Percentiles rank a stretch among this genome's conserved stretches.
Conservation (phyloP, 305 asterid genomes). For the Rubia peregrina region DNA sequence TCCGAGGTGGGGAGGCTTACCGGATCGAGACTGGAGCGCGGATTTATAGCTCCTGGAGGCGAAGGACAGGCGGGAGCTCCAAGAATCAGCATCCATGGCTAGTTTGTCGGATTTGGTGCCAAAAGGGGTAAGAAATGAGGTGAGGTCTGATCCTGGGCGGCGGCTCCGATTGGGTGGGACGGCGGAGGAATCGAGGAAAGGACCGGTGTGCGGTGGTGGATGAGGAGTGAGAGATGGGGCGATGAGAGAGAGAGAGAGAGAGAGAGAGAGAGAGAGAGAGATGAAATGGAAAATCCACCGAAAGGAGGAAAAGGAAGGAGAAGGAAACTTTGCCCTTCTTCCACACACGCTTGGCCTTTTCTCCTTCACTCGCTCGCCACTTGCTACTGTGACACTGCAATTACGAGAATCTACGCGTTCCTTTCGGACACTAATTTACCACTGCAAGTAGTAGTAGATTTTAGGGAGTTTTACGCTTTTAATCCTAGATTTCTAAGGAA, state of each 20-base stretch:
- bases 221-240: constrained; percentile 14
- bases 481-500: no score
- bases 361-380: constrained; percentile 7
- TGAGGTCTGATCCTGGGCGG: constrained; percentile 13
- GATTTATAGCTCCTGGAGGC: constrained; percentile 77
- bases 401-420: no score
- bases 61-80: constrained; percentile 81
- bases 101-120: constrained; percentile 11
- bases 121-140: not conserved
- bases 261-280: not conserved
- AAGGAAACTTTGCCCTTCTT: constrained; percentile 22
- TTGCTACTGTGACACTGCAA: not conserved
- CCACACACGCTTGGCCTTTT: constrained; percentile 27
- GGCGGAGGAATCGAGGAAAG: not conserved
- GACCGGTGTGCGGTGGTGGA: constrained; percentile 13
- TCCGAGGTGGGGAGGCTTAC: constrained; percentile 22
- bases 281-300: constrained; percentile 55
- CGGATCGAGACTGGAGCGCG: constrained; percentile 85
- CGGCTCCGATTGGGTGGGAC: constrained; percentile 4
- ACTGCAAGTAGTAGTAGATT: no score
- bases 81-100: constrained; percentile 77
- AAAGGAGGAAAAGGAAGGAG: constrained; percentile 23
- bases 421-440: no score
- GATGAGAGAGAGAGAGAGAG: not conserved
- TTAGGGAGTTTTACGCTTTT: no score